These are phyloP conservation scores for Malassezia dermatis DNA, from an alignment of 1,284 basidiomycete species.

Conservation along the genomic window DNA sequence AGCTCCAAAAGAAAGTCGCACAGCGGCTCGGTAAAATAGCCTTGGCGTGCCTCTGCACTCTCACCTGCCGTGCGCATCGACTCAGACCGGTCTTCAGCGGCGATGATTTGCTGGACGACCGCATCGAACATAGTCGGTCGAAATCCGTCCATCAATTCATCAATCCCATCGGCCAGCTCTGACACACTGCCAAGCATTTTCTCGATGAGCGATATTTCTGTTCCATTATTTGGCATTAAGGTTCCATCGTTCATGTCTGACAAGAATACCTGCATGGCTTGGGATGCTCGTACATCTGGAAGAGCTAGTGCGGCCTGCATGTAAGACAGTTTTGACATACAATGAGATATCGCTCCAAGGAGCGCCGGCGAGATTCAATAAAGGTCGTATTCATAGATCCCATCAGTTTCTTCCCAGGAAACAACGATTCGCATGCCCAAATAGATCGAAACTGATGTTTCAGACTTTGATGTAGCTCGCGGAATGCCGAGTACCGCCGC, in stretches of 20 bases:
- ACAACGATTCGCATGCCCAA: constrained; percentile 25
- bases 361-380: constrained; percentile 66
- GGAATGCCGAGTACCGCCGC: constrained; percentile 85
- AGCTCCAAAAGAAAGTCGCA: constrained; percentile 83
- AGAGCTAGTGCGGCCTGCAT: neutral
- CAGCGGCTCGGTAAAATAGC: constrained; percentile 64
- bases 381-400: constrained; percentile 26
- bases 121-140: constrained; percentile 36
- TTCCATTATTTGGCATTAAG: neutral
- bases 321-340: constrained; percentile 45
- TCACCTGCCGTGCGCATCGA: neutral
- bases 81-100: neutral
- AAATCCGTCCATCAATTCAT: constrained; percentile 28
- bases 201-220: constrained; percentile 5
- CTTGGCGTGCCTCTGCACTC: neutral
- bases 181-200: constrained; percentile 23
- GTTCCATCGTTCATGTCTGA: constrained; percentile 50
- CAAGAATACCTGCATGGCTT: constrained; percentile 56
- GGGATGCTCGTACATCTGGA: neutral
- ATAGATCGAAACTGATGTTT: constrained; percentile 53
- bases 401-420: constrained; percentile 31
- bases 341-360: constrained; percentile 79
- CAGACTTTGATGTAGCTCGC: constrained; percentile 71
- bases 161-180: constrained; percentile 31
- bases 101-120: constrained; percentile 22